Base-by-base conservation (phyloP, 768 basidiomycete species). In the Favolaschia claudopus region DNA sequence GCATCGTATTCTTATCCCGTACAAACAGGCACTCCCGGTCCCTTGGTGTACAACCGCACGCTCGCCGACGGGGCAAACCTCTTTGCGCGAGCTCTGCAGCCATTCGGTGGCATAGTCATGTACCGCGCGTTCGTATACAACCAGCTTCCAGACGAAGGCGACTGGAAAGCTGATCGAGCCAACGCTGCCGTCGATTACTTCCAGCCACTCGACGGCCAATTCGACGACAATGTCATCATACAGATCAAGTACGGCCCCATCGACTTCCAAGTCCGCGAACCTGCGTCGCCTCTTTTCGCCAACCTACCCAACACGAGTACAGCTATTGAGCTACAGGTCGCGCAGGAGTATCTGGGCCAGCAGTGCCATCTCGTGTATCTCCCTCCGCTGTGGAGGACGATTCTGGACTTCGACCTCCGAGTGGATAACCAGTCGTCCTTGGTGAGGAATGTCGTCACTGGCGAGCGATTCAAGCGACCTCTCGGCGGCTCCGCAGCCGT, bases 101-200 rank as follows among this genome's bases (percentile, higher is more conserved):
- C 61, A 39, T 53, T 46, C 24, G 55, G 55, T 44, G 61, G 61
- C 37, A 53, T 62, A 32, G 49, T 62, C 50, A 62, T 62, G 61
- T 62, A 57, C 56, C 55, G 61, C 36, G 61, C 61, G 28, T 62
- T 62, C 39, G 61, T 62, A 20, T 62, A 62, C 61, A 62, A 62
- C 44, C 54, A 46, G n/a, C 56, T 62, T 17, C 56, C 56, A 22
- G 15, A 62, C 32, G 61, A 62, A 48, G 17, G 36, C 24, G 50
- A 36, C 50, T 62, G 61, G 61, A 52, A 15, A 47, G 61, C 61
- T 39, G 61, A 62, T 46, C 40, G 61, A 46, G 61, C 61, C 14
- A 62, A 58, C 31, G 61, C 61, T 10, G 61, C 61, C 45, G 61
- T 58, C 44, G 17, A 62, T 50, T 62, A 46, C 38, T 62, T 62